Percentiles rank a stretch among this genome's conserved stretches.
These are phyloP conservation scores for Elsinoe australis DNA, from an alignment of 2,329 filamentous ascomycete genomes.

Conservation along the genomic window DNA sequence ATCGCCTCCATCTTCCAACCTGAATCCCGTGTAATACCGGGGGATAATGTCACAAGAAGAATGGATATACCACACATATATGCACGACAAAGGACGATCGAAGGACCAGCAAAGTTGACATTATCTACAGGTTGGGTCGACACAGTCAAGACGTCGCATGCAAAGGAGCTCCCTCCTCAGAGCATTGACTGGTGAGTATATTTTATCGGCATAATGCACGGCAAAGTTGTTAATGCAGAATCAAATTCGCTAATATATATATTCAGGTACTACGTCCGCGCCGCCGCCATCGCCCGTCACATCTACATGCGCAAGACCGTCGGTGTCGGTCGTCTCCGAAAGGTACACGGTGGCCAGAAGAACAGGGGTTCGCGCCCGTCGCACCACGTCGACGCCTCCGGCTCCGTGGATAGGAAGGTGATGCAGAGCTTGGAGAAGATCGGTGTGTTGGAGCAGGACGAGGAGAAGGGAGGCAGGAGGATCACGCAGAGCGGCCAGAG, in stretches of 20 bases:
- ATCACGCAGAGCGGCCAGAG: slow-evolving; percentile 98
- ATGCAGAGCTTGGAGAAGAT: slow-evolving; percentile 99
- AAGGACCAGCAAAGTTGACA: slow-evolving; percentile 34
- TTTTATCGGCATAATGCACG: too few species aligned
- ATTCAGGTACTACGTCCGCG: slow-evolving; percentile 74
- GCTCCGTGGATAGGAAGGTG: slow-evolving; percentile 94
- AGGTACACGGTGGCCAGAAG: slow-evolving; percentile 83
- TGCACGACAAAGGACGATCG: background rate
- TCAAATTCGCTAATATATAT: too few species aligned
- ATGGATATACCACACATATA: slow-evolving; percentile 1
- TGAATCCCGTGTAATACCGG: slow-evolving; percentile 48
- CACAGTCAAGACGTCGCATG: slow-evolving; percentile 95
- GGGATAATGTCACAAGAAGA: slow-evolving; percentile 34
- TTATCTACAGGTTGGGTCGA: slow-evolving; percentile 85
- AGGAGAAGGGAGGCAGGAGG: slow-evolving; percentile 96
- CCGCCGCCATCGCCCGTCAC: slow-evolving; percentile 91
- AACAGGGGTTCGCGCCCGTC: slow-evolving; percentile 90
- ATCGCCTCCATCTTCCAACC: slow-evolving; percentile 28
- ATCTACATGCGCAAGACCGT: slow-evolving; percentile 99
- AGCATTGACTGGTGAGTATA: slow-evolving; percentile 89
- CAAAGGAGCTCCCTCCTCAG: slow-evolving; percentile 97
- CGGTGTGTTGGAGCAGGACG: slow-evolving; percentile 91
- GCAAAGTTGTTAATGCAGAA: too few species aligned
- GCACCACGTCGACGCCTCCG: slow-evolving; percentile 92
- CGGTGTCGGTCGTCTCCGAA: slow-evolving; percentile 94